phyloP scores from a whole-genome alignment of 1,139 yeast genomes.

The Pneumocystis murina region DNA sequence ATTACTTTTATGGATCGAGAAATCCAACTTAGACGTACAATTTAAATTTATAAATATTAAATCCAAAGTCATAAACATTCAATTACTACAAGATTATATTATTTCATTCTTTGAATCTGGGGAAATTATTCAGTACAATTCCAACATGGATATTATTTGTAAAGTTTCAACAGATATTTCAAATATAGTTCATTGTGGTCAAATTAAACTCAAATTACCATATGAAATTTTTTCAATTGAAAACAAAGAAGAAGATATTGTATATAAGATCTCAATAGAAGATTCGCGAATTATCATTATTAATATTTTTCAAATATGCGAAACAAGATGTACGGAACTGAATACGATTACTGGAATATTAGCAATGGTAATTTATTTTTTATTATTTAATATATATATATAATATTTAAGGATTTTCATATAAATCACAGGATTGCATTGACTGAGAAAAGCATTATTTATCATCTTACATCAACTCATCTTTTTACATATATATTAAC shows the following conservation, averaged over 20 bases:
- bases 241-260: neutral
- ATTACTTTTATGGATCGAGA: neutral
- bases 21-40: neutral
- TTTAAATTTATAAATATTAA: neutral
- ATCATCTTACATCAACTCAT: conserved; percentile 1
- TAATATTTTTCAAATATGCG: neutral
- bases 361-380: neutral
- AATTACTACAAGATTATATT: neutral
- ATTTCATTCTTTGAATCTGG: neutral
- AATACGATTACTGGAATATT: neutral
- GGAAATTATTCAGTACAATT: neutral
- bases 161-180: neutral
- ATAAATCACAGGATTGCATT: neutral
- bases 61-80: neutral
- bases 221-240: neutral
- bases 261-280: neutral
- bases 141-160: neutral
- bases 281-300: neutral
- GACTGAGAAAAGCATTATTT: neutral
- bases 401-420: neutral
- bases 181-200: neutral
- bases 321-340: neutral
- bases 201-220: neutral
- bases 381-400: neutral
- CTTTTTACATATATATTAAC: neutral